phyloP scores from a whole-genome alignment of 108 stramenopile species.

The Cyclotella kingstonii region DNA sequence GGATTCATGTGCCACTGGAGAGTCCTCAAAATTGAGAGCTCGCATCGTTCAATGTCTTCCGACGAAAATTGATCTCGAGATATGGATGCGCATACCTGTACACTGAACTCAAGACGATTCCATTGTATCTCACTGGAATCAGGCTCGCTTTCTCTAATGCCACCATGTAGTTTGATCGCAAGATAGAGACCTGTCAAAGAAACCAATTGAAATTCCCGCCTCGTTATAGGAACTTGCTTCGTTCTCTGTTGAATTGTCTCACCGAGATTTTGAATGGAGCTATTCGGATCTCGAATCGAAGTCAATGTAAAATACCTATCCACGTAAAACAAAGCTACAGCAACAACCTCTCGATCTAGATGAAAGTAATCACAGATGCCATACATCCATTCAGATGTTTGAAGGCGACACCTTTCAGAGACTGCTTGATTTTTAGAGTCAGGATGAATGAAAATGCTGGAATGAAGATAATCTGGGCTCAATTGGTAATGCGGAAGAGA shows the following conservation, averaged over 20 bases:
- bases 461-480: constrained; percentile 39
- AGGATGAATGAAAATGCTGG: constrained; percentile 16
- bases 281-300: constrained; percentile 2
- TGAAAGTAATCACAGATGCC: constrained; percentile 82
- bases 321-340: constrained; percentile 66
- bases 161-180: constrained; percentile 62
- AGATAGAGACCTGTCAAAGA: constrained; percentile 80
- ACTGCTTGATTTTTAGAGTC: constrained; percentile 21
- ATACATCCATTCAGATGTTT: constrained; percentile 85
- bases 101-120: constrained; percentile 22
- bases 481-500: constrained; percentile 9
- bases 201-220: constrained; percentile 56
- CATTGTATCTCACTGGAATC: constrained; percentile 9
- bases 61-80: constrained; percentile 36
- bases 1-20: constrained; percentile 41
- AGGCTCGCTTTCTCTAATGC: constrained; percentile 13
- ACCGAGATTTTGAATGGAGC: neutral
- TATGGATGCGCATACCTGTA: constrained; percentile 38
- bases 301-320: constrained; percentile 58
- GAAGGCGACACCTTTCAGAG: constrained; percentile 62
- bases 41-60: constrained; percentile 22
- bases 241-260: neutral
- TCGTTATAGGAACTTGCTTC: constrained; percentile 19
- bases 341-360: constrained; percentile 70
- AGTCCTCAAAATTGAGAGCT: constrained; percentile 13